Conservation (phyloP, 2,329 filamentous ascomycete species). For the Exutisphaerella laricina region DNA sequence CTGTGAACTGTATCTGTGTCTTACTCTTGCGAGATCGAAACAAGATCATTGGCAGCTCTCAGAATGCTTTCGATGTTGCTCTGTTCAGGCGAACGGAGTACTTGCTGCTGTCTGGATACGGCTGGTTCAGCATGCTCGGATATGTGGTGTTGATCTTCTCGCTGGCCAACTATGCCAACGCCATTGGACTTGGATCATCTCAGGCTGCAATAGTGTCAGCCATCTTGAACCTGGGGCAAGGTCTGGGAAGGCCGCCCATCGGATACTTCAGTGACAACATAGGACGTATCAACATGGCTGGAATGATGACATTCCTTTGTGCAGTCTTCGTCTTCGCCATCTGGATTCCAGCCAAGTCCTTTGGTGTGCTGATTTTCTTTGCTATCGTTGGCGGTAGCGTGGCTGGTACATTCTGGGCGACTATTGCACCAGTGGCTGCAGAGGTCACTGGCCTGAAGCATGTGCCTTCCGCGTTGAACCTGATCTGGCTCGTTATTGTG, state of each 20-base stretch:
- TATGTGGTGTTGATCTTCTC: constrained; percentile 75
- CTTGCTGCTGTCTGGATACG: constrained; percentile 59
- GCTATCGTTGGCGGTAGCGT: constrained; percentile 61
- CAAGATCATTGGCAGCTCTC: constrained; percentile 60
- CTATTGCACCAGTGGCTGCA: constrained; percentile 62
- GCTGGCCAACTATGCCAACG: constrained; percentile 65
- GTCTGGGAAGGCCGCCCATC: constrained; percentile 63
- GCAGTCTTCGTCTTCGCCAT: constrained; percentile 63
- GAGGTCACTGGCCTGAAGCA: constrained; percentile 68
- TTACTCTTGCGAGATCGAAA: constrained; percentile 66
- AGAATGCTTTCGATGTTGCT: constrained; percentile 59
- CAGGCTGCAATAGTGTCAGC: constrained; percentile 69
- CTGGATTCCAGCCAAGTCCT: constrained; percentile 66
- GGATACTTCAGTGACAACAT: constrained; percentile 66
- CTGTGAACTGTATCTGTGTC: constrained; percentile 58
- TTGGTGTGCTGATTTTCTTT: constrained; percentile 66
- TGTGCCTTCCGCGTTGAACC: constrained; percentile 62
- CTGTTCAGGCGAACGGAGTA: constrained; percentile 61
- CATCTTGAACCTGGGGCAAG: constrained; percentile 62
- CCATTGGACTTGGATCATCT: constrained; percentile 59
- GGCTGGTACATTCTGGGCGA: constrained; percentile 62
- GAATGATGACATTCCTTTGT: constrained; percentile 54
- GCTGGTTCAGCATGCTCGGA: constrained; percentile 65
- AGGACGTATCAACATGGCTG: constrained; percentile 68
- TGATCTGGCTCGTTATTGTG: constrained; percentile 67